Evolutionary conservation across 2,329 filamentous ascomycete genomes (phyloP).

Genomic region (Ophiostoma angusticollis): DNA sequence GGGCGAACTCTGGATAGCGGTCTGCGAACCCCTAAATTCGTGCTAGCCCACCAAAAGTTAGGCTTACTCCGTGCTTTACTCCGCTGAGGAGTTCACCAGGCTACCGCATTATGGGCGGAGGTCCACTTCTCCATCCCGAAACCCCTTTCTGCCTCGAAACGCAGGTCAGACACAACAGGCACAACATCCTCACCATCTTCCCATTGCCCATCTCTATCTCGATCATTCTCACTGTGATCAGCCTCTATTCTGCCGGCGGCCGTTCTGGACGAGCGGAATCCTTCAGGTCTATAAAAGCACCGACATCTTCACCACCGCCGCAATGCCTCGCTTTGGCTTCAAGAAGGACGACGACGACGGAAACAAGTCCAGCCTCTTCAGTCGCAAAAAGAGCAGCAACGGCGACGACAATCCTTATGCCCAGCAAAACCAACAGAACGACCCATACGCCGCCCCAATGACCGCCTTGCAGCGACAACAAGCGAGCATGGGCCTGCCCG

Average conservation of each 20-base stretch:
- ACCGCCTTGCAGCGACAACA: conserved; percentile 31
- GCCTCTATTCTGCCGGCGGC: neutral
- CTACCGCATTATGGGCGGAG: too few species aligned
- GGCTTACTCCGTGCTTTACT: too few species aligned
- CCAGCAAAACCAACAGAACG: conserved; percentile 29
- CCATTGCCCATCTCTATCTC: neutral
- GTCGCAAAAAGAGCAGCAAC: conserved; percentile 38
- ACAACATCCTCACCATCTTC: neutral
- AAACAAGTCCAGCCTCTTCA: conserved; percentile 38
- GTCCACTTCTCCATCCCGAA: conserved; percentile 11
- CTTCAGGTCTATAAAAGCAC: neutral
- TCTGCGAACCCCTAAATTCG: too few species aligned
- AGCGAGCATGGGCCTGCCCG: conserved; percentile 8
- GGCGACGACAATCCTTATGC: conserved; percentile 45
- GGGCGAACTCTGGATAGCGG: too few species aligned
- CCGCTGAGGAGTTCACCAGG: too few species aligned
- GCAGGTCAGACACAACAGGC: conserved; percentile 9
- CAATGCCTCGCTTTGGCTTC: conserved; percentile 49
- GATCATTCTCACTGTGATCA: neutral
- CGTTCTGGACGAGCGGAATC: conserved; percentile 1
- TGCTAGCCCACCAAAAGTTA: too few species aligned
- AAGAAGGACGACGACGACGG: conserved; percentile 33
- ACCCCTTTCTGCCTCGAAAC: conserved; percentile 12
- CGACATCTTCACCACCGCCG: neutral
- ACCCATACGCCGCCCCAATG: conserved; percentile 42